phyloP scores from a whole-genome alignment of 73 alveolate species.

The Urostyla sp. region DNA sequence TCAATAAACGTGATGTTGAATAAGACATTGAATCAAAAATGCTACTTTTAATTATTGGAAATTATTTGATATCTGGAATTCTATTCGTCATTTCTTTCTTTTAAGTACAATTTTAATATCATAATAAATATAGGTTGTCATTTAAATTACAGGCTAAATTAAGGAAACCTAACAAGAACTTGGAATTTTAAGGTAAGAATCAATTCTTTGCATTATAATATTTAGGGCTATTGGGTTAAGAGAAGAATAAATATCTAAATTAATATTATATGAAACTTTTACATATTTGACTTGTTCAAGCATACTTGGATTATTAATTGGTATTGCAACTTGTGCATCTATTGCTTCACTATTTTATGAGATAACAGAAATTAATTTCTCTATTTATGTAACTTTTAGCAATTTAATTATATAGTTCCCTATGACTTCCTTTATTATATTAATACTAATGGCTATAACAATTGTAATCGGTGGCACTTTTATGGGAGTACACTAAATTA shows the following conservation, averaged over 20 bases:
- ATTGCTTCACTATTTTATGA: conserved; percentile 4
- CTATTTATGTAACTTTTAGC: neutral
- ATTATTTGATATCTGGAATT: neutral
- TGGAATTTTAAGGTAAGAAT: conserved; percentile 53
- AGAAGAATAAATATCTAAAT: neutral
- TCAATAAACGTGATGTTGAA: conserved; percentile 14
- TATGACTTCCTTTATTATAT: neutral
- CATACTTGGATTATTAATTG: conserved; percentile 19
- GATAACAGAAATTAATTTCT: conserved; percentile 35
- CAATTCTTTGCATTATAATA: neutral
- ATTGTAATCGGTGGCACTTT: conserved; percentile 23
- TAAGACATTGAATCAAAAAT: neutral
- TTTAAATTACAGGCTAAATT: conserved; percentile 16
- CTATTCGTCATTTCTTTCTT: conserved; percentile 36
- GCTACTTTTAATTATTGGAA: neutral
- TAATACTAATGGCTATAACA: neutral
- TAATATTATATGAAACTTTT: conserved; percentile 32
- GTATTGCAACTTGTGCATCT: conserved; percentile 16
- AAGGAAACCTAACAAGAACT: conserved; percentile 44
- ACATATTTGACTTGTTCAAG: neutral
- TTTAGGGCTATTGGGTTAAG: conserved; percentile 47
- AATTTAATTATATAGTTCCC: conserved; percentile 25
- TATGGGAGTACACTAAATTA: conserved; percentile 5
- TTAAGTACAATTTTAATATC: too few relatives aligned
- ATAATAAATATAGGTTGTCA: too few relatives aligned